A percentile compares a stretch with the other conserved stretches of the same genome.
Evolutionary conservation across 2,329 filamentous ascomycete genomes (phyloP).

Genomic region (Leptographium lundbergii): DNA sequence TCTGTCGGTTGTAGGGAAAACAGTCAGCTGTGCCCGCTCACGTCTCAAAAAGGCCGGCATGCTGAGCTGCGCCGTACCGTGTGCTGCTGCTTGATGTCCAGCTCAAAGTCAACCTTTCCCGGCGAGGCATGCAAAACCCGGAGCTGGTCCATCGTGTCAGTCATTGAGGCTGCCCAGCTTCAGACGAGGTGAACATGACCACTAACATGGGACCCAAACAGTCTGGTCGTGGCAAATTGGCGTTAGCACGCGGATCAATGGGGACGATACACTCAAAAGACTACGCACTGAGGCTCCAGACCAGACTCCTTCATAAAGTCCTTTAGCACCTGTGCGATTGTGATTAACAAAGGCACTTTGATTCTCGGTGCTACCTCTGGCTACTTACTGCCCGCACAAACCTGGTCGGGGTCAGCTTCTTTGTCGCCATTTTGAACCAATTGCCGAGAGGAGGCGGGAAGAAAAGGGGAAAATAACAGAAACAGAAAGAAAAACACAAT

Average conservation of each 20-base stretch:
- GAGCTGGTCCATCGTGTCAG: slow-evolving; percentile 33
- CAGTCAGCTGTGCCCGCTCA: neutral
- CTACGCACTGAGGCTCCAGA: slow-evolving; percentile 66
- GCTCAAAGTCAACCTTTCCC: slow-evolving; percentile 62
- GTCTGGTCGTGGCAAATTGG: slow-evolving; percentile 14
- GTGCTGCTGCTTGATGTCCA: slow-evolving; percentile 62
- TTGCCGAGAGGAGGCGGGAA: neutral
- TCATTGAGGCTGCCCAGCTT: neutral
- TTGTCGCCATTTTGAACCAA: slow-evolving; percentile 14
- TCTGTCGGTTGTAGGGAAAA: slow-evolving; percentile 33
- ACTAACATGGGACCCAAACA: slow-evolving; percentile 28
- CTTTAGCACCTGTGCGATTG: slow-evolving; percentile 59
- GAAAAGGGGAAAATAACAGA: too few species aligned
- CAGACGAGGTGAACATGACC: slow-evolving; percentile 4
- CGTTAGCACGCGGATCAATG: neutral
- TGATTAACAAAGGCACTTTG: neutral
- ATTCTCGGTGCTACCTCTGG: neutral
- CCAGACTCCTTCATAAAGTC: slow-evolving; percentile 80
- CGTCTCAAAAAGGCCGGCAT: neutral
- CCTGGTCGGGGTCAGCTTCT: slow-evolving; percentile 16
- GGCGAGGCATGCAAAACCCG: slow-evolving; percentile 50
- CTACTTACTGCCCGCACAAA: slow-evolving; percentile 20
- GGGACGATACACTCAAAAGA: neutral
- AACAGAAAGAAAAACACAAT: too few species aligned
- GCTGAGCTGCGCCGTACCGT: slow-evolving; percentile 38